Evolutionary conservation across 768 basidiomycete genomes (phyloP).

Genomic region (Suillus brevipes): DNA sequence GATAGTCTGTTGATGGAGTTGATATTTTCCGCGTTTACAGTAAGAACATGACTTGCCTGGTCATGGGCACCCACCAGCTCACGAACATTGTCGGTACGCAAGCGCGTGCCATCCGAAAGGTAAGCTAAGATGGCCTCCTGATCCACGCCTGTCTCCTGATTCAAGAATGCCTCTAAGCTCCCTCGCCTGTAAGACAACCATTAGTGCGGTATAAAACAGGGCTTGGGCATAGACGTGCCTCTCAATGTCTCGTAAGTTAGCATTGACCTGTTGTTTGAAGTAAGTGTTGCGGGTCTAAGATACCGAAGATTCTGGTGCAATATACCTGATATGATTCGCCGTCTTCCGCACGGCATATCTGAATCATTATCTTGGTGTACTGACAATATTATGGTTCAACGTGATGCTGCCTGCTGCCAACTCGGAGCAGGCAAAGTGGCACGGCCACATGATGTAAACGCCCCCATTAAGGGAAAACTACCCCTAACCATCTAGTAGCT

Average conservation of each 20-base stretch:
- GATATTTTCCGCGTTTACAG: conserved; percentile 1
- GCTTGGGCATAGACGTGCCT: conserved; percentile 43
- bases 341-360: conserved; percentile 65
- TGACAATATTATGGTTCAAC: conserved; percentile 7
- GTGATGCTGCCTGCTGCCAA: background rate
- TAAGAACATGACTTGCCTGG: conserved; percentile 51
- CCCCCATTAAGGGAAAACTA: conserved; percentile 19
- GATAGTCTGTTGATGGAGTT: conserved; percentile 51
- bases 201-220: conserved; percentile 2
- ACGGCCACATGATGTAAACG: conserved; percentile 21
- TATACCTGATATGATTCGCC: conserved; percentile 61
- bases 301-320: background rate
- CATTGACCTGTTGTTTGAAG: conserved; percentile 46
- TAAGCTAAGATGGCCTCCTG: conserved; percentile 73
- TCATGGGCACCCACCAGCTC: conserved; percentile 75
- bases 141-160: conserved; percentile 70
- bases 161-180: conserved; percentile 69
- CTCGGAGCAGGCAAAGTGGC: conserved; percentile 1
- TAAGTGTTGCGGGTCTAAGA: background rate
- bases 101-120: conserved; percentile 74
- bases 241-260: conserved; percentile 75
- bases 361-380: conserved; percentile 45
- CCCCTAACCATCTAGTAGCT: conserved; percentile 13
- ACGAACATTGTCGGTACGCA: conserved; percentile 69
- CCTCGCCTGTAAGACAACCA: conserved; percentile 46